These are phyloP conservation scores for Ceratocystis cubensis DNA, from an alignment of 2,329 filamentous ascomycete species.

Conservation along the genomic window DNA sequence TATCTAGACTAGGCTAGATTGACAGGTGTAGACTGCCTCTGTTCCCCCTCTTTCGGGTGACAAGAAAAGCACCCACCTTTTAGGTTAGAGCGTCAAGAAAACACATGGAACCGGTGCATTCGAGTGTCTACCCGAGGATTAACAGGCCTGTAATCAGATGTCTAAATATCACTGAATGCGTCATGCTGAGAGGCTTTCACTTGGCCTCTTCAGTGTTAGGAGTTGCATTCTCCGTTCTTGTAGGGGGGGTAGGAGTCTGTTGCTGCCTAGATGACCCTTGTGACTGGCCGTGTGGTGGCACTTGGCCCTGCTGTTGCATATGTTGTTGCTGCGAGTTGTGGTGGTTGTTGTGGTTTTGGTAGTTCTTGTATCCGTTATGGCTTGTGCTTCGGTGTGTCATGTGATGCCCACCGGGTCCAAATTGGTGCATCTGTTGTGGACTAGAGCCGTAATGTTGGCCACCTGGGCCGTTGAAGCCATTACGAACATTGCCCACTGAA, in stretches of 20 bases:
- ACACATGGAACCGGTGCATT: neutral
- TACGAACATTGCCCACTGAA: conserved; percentile 43
- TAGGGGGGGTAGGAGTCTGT: conserved; percentile 17
- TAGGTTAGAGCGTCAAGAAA: neutral
- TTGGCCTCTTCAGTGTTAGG: conserved; percentile 21
- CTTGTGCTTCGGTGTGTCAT: conserved; percentile 20
- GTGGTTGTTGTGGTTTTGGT: conserved; percentile 18
- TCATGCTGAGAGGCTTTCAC: conserved; percentile 3
- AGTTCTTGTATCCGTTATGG: conserved; percentile 20
- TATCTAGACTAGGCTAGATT: neutral
- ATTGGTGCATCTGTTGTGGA: conserved; percentile 53
- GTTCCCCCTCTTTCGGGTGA: neutral
- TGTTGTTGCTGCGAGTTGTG: conserved; percentile 15
- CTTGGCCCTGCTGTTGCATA: neutral
- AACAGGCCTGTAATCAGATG: neutral
- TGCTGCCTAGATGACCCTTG: conserved; percentile 9
- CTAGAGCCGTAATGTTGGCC: conserved; percentile 53
- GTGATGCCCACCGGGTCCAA: conserved; percentile 31
- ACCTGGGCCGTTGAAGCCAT: conserved; percentile 46
- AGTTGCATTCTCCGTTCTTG: conserved; percentile 18
- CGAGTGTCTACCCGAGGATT: neutral
- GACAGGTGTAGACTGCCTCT: too few species aligned
- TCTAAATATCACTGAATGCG: neutral
- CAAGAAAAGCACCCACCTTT: neutral
- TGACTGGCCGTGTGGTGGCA: neutral